These are phyloP conservation scores for Spinellus fusiger DNA, from an alignment of 192 early-diverging fungal species.

Conservation along the genomic window DNA sequence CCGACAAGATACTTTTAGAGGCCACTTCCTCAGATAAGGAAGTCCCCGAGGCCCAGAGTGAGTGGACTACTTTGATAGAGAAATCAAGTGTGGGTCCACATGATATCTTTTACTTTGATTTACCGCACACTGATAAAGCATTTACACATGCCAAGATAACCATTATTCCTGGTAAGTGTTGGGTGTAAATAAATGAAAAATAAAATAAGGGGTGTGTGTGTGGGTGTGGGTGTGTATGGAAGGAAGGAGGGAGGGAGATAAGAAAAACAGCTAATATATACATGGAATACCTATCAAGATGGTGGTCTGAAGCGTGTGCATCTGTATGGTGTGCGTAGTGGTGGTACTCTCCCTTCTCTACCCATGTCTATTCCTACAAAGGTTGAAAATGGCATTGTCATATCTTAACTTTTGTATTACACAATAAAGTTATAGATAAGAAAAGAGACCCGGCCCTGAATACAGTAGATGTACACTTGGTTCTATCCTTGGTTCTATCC, in stretches of 20 bases:
- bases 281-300: conserved; percentile 50
- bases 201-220: not conserved
- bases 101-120: conserved; percentile 67
- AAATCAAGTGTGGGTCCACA: conserved; percentile 58
- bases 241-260: not conserved
- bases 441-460: not conserved
- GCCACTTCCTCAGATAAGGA: conserved; percentile 39
- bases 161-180: conserved; percentile 69
- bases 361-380: conserved; percentile 16
- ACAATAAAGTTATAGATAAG: not conserved
- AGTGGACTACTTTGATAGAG: conserved; percentile 56
- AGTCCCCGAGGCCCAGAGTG: conserved; percentile 36
- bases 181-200: not conserved
- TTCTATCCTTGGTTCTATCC: too few relatives aligned
- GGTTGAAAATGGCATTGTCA: not conserved
- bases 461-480: not conserved
- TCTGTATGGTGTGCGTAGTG: conserved; percentile 58
- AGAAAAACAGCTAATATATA: not conserved
- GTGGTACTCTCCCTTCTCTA: conserved; percentile 26
- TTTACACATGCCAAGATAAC: conserved; percentile 65
- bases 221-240: not conserved
- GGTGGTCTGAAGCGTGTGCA: conserved; percentile 87
- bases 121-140: conserved; percentile 43
- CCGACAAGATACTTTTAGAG: conserved; percentile 66
- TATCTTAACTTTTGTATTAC: not conserved